phyloP scores from a whole-genome alignment of 2,329 filamentous ascomycete species.

The Calonectria pauciramosa region DNA sequence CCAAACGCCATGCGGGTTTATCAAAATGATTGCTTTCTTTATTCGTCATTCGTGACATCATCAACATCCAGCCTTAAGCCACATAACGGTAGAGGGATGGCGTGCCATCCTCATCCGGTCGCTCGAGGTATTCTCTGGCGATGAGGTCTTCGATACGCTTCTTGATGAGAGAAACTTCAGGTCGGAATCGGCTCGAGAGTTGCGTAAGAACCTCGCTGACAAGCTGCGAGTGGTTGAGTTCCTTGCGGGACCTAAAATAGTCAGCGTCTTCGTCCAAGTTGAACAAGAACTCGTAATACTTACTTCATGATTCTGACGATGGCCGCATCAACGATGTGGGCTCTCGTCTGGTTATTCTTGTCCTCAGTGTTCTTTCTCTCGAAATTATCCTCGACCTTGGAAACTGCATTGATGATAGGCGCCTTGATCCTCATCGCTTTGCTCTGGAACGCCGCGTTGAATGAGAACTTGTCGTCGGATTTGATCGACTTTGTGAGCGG shows the following conservation, averaged over 20 bases:
- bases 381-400: slow-evolving; percentile 84
- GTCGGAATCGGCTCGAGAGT: slow-evolving; percentile 78
- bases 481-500: slow-evolving; percentile 85
- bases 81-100: slow-evolving; percentile 79
- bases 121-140: slow-evolving; percentile 82
- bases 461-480: slow-evolving; percentile 81
- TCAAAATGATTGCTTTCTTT: slow-evolving; percentile 30
- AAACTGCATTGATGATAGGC: slow-evolving; percentile 83
- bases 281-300: slow-evolving; percentile 49
- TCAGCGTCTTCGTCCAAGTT: slow-evolving; percentile 26
- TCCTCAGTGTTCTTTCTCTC: slow-evolving; percentile 80
- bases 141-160: slow-evolving; percentile 85
- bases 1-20: slow-evolving; percentile 41
- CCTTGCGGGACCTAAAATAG: slow-evolving; percentile 76
- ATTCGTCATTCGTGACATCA: slow-evolving; percentile 39
- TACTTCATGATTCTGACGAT: slow-evolving; percentile 91
- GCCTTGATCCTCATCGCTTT: slow-evolving; percentile 91
- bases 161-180: slow-evolving; percentile 84
- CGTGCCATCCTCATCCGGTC: slow-evolving; percentile 74
- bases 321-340: slow-evolving; percentile 80
- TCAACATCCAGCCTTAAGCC: slow-evolving; percentile 61
- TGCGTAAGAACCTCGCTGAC: slow-evolving; percentile 80
- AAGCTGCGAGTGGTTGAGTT: slow-evolving; percentile 77
- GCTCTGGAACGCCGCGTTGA: slow-evolving; percentile 86
- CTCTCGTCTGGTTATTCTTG: slow-evolving; percentile 80